phyloP scores from a whole-genome alignment of 768 basidiomycete species.

The Collybia nuda region DNA sequence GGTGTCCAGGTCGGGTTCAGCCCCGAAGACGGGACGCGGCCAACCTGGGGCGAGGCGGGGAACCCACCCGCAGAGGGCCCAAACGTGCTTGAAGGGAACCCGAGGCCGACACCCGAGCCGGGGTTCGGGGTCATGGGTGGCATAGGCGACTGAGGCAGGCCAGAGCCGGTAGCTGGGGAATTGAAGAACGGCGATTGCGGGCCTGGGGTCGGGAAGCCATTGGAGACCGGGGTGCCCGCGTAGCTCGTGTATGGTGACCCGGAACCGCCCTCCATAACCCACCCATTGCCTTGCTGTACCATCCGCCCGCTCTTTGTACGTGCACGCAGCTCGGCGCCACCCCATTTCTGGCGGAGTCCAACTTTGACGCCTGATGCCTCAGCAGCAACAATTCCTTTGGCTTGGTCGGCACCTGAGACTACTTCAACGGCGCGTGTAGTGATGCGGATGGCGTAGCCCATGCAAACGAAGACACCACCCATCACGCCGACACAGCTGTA shows the following conservation, averaged over 20 bases:
- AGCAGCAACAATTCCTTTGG: slow-evolving; percentile 58
- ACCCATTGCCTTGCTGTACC: slow-evolving; percentile 56
- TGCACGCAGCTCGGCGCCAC: slow-evolving; percentile 61
- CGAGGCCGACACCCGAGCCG: slow-evolving; percentile 3
- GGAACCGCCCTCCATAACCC: slow-evolving; percentile 52
- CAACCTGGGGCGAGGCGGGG: slow-evolving; percentile 10
- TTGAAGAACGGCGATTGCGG: slow-evolving; percentile 1
- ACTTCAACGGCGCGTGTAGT: slow-evolving; percentile 66
- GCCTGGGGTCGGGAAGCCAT: slow-evolving; percentile 26
- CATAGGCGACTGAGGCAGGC: slow-evolving; percentile 1
- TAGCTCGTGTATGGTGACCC: slow-evolving; percentile 37
- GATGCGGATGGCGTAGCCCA: slow-evolving; percentile 72
- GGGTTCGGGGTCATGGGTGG: slow-evolving; percentile 4
- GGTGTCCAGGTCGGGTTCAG: slow-evolving; percentile 10
- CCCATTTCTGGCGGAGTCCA: slow-evolving; percentile 65
- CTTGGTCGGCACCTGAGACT: slow-evolving; percentile 52
- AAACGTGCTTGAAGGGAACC: slow-evolving; percentile 3
- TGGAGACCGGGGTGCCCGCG: slow-evolving; percentile 28
- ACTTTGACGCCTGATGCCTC: slow-evolving; percentile 58
- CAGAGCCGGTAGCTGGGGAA: not conserved
- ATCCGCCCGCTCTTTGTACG: slow-evolving; percentile 46
- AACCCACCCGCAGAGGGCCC: slow-evolving; percentile 10
- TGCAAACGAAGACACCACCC: slow-evolving; percentile 87
- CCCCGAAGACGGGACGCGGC: slow-evolving; percentile 9
- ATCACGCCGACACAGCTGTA: slow-evolving; percentile 83